Evolutionary conservation across 116 monocot genomes (phyloP).

Genomic region (Iris pallida): DNA sequence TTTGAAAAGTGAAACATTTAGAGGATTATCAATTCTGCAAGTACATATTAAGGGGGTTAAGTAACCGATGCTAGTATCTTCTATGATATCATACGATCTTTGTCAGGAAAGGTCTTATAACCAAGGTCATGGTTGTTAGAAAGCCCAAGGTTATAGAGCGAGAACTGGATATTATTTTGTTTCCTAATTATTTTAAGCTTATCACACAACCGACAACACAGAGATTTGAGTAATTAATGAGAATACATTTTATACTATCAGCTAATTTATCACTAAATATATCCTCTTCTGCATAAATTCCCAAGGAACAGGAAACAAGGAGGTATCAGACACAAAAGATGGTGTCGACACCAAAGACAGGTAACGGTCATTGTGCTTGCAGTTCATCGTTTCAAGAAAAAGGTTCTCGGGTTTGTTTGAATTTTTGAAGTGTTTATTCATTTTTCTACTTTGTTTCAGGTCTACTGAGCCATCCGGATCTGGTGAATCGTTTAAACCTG

Average conservation of each 20-base stretch:
- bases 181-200: background rate
- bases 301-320: conserved; percentile 14
- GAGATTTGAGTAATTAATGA: background rate
- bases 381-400: background rate
- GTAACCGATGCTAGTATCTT: too few relatives aligned
- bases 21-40: too few relatives aligned
- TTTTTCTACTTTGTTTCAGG: conserved; percentile 24
- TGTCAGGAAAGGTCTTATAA: too few relatives aligned
- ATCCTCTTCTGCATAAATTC: background rate
- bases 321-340: conserved; percentile 15
- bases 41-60: too few relatives aligned
- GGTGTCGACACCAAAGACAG: conserved; percentile 23
- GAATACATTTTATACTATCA: background rate
- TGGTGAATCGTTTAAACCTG: conserved; percentile 51
- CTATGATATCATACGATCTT: too few relatives aligned
- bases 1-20: too few relatives aligned
- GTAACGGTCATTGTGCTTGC: conserved; percentile 18
- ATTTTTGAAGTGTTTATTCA: background rate
- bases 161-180: background rate
- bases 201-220: background rate
- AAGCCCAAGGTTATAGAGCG: background rate
- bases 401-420: background rate
- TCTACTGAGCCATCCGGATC: conserved; percentile 57
- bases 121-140: background rate
- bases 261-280: background rate